A percentile compares a stretch with the other conserved stretches of the same genome.
These are phyloP conservation scores for Pyricularia pennisetigena DNA, from an alignment of 2,329 filamentous ascomycete species.

Conservation along the genomic window DNA sequence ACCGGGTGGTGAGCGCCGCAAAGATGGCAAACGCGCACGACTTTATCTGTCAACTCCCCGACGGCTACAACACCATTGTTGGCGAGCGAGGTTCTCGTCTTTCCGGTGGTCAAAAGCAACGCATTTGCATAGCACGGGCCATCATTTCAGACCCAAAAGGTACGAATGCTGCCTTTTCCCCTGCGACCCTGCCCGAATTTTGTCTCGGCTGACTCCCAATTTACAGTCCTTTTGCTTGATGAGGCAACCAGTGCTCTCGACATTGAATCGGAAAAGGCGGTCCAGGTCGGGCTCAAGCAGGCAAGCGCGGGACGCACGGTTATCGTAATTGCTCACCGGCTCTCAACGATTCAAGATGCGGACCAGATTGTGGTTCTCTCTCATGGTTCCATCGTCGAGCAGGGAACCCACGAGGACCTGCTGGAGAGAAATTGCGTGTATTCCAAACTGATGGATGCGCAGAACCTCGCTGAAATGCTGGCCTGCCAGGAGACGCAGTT, in stretches of 20 bases:
- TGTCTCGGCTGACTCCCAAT: too few relatives aligned
- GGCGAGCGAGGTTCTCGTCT: conserved; percentile 88
- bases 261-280: conserved; percentile 87
- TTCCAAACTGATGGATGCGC: conserved; percentile 76
- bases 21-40: conserved; percentile 91
- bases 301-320: conserved; percentile 83
- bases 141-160: conserved; percentile 77
- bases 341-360: conserved; percentile 88
- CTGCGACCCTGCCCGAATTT: too few relatives aligned
- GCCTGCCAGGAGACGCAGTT: too few relatives aligned
- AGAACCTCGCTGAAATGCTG: conserved; percentile 26
- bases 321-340: conserved; percentile 88
- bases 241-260: conserved; percentile 92
- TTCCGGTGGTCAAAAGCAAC: conserved; percentile 92
- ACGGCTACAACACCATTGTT: conserved; percentile 90
- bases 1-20: conserved; percentile 70
- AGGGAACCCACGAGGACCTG: conserved; percentile 78
- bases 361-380: conserved; percentile 96
- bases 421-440: conserved; percentile 65
- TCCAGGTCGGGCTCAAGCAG: conserved; percentile 83
- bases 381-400: conserved; percentile 77
- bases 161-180: too few relatives aligned
- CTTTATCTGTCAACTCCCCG: conserved; percentile 71
- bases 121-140: conserved; percentile 86
- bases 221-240: conserved; percentile 70